Conservation (phyloP, 164 flowering plant genomes). For the Hamamelis virginiana region DNA sequence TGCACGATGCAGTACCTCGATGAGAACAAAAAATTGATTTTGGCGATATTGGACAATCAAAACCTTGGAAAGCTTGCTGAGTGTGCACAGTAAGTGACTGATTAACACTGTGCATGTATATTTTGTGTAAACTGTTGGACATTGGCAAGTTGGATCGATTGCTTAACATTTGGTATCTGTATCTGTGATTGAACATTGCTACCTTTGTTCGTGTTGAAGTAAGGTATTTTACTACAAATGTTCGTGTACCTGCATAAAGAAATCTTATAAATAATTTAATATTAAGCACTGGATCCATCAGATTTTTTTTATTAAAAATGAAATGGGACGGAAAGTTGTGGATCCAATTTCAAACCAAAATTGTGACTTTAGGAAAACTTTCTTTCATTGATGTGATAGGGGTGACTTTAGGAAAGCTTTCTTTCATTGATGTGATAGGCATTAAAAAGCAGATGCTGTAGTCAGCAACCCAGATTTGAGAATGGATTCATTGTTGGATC, state of each 20-base stretch:
- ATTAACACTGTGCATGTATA: neutral
- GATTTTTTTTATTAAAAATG: too few species aligned
- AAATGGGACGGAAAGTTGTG: neutral
- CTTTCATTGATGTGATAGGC: too few species aligned
- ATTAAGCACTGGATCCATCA: neutral
- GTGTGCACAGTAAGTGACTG: slow-evolving; percentile 83
- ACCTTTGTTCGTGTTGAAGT: neutral
- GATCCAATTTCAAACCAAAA: neutral
- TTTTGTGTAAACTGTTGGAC: too few species aligned
- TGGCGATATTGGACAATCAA: slow-evolving; percentile 91
- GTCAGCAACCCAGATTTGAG: neutral
- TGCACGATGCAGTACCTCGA: slow-evolving; percentile 76
- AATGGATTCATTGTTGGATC: neutral
- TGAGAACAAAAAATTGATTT: slow-evolving; percentile 88
- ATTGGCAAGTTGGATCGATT: too few species aligned
- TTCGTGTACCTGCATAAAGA: neutral
- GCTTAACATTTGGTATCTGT: neutral
- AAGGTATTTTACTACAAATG: neutral
- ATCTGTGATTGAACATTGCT: neutral
- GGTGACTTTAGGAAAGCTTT: neutral
- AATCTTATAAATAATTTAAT: neutral
- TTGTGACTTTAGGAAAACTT: neutral
- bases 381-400: too few species aligned
- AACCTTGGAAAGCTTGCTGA: slow-evolving; percentile 91
- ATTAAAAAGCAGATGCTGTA: neutral